Evolutionary conservation across 1,284 basidiomycete species (phyloP).

Genomic region (Leccinum subatratum): DNA sequence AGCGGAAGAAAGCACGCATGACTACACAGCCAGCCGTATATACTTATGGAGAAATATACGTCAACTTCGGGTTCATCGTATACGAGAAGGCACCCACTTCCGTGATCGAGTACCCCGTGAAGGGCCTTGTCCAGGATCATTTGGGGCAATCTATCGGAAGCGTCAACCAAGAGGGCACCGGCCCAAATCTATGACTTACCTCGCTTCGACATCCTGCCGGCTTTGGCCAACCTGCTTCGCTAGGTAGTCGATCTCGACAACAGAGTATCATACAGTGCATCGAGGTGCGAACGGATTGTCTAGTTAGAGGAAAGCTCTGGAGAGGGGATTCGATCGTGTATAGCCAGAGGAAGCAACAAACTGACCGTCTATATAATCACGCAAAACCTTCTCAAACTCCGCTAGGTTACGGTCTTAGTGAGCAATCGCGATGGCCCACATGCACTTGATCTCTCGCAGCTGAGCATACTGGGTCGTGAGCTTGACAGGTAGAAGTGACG

Average conservation of each 20-base stretch:
- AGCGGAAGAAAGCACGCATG: too few relatives aligned
- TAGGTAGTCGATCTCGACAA: conserved; percentile 87
- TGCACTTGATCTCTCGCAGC: conserved; percentile 83
- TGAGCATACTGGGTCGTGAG: conserved; percentile 82
- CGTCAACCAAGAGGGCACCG: conserved; percentile 6
- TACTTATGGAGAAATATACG: conserved; percentile 45
- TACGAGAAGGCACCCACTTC: conserved; percentile 85
- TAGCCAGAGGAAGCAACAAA: conserved; percentile 1
- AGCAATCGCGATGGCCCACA: conserved; percentile 92
- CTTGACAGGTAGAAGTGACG: conserved; percentile 81
- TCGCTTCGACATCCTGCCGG: conserved; percentile 87
- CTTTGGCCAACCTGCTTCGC: conserved; percentile 88
- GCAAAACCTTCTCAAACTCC: conserved; percentile 83
- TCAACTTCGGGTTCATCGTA: conserved; percentile 83
- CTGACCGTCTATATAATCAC: conserved; percentile 83
- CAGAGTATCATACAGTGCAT: conserved; percentile 88
- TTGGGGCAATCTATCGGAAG: conserved; percentile 70
- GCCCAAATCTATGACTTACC: conserved; percentile 50
- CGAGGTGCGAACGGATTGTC: conserved; percentile 90
- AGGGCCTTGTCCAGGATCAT: conserved; percentile 98
- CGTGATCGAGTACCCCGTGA: conserved; percentile 92
- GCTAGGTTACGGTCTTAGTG: conserved; percentile 87
- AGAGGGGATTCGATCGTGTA: not conserved
- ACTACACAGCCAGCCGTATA: too few relatives aligned
- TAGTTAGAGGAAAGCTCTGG: conserved; percentile 91